Percentiles rank a stretch among this genome's conserved stretches.
Conservation (phyloP, 2,329 filamentous ascomycete genomes). For the Phoma sp. region DNA sequence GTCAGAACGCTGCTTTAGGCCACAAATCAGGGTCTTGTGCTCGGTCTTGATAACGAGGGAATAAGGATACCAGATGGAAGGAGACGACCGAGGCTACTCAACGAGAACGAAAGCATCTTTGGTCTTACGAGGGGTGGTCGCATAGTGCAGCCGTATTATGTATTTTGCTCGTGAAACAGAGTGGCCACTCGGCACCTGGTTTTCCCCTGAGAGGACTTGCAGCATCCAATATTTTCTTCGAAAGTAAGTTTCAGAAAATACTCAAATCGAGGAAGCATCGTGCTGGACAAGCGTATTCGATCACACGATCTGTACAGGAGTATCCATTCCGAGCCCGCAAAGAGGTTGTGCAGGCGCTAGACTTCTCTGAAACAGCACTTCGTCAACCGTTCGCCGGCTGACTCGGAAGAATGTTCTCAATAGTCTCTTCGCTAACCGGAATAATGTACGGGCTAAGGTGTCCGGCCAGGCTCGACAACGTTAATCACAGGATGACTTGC, state of each 20-base stretch:
- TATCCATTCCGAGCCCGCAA: not conserved
- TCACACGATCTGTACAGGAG: not conserved
- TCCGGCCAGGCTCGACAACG: not conserved
- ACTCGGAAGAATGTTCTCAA: not conserved
- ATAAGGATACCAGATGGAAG: not conserved
- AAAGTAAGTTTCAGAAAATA: not conserved
- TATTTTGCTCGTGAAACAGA: not conserved
- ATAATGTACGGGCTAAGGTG: not conserved
- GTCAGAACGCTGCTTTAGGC: constrained; percentile 1
- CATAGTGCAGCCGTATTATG: not conserved
- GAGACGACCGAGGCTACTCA: not conserved
- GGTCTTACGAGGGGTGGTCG: not conserved
- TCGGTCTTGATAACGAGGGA: not conserved
- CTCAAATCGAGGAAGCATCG: not conserved
- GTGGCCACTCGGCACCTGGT: not conserved
- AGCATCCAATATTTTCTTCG: not conserved
- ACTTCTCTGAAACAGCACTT: constrained; percentile 7
- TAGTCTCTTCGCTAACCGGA: constrained; percentile 3
- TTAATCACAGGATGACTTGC: not conserved
- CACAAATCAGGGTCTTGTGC: not conserved
- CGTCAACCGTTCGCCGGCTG: not conserved
- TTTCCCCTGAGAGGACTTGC: not conserved
- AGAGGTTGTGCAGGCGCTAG: constrained; percentile 3
- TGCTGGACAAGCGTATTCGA: not conserved
- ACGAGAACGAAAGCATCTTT: not conserved